A percentile compares a stretch with the other conserved stretches of the same genome.
Evolutionary conservation across 1,284 basidiomycete genomes (phyloP).

Genomic region (Sanghuangporus sanghuang): DNA sequence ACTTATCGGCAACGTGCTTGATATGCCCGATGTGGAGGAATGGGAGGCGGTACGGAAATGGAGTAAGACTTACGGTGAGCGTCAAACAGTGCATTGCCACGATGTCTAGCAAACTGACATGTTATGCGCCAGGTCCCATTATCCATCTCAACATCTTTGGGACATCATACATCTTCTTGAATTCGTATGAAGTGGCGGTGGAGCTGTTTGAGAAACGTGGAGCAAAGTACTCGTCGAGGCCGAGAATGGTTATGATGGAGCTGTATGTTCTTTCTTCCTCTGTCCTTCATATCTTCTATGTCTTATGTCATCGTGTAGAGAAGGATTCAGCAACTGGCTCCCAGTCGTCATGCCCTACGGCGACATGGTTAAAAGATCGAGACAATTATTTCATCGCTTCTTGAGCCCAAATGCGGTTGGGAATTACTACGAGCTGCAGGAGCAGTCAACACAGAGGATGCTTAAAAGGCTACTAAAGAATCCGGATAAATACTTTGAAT

Average conservation of each 20-base stretch:
- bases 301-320: background rate
- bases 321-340: background rate
- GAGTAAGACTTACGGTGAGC: slow-evolving; percentile 19
- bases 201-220: slow-evolving; percentile 67
- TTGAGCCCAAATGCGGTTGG: background rate
- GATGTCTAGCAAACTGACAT: slow-evolving; percentile 35
- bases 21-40: slow-evolving; percentile 18
- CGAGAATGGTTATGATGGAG: slow-evolving; percentile 39
- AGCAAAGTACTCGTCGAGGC: slow-evolving; percentile 67
- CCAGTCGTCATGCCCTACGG: slow-evolving; percentile 7
- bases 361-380: slow-evolving; percentile 4
- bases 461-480: slow-evolving; percentile 1
- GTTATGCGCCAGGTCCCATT: slow-evolving; percentile 52
- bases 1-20: slow-evolving; percentile 19
- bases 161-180: slow-evolving; percentile 45
- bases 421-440: slow-evolving; percentile 2
- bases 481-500: background rate
- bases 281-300: too few species aligned
- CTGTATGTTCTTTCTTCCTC: slow-evolving; percentile 28
- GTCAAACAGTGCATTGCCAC: slow-evolving; percentile 31
- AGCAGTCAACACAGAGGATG: slow-evolving; percentile 4
- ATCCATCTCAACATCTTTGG: slow-evolving; percentile 30
- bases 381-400: slow-evolving; percentile 9
- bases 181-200: slow-evolving; percentile 45
- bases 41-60: slow-evolving; percentile 18